These are phyloP conservation scores for Cyberlindnera veronae DNA, from an alignment of 805 yeast genomes.

Conservation along the genomic window DNA sequence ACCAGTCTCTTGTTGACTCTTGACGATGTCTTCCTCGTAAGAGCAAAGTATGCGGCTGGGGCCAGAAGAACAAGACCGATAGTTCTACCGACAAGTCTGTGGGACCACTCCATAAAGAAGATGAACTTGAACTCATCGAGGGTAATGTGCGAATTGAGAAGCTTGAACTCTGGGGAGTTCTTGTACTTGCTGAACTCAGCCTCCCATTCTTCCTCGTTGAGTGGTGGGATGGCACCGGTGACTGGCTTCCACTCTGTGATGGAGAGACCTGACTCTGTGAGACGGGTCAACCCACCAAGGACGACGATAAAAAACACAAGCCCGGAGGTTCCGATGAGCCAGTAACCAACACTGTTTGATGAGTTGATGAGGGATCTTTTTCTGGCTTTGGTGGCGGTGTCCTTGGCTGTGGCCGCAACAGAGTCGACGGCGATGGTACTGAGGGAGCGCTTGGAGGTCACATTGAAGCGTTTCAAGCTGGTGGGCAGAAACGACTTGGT, in stretches of 20 bases:
- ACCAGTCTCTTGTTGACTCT: slow-evolving; percentile 65
- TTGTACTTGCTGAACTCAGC: slow-evolving; percentile 77
- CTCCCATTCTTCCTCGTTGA: slow-evolving; percentile 78
- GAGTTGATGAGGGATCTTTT: slow-evolving; percentile 22
- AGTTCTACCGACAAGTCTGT: slow-evolving; percentile 85
- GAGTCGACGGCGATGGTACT: slow-evolving; percentile 11
- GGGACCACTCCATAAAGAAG: slow-evolving; percentile 97
- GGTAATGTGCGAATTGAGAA: slow-evolving; percentile 82
- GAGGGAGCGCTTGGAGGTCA: slow-evolving; percentile 9
- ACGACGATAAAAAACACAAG: slow-evolving; percentile 93
- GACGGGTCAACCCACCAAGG: slow-evolving; percentile 92
- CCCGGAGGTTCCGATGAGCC: slow-evolving; percentile 85
- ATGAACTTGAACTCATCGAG: slow-evolving; percentile 93
- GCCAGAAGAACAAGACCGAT: slow-evolving; percentile 80
- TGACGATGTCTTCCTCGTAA: slow-evolving; percentile 58
- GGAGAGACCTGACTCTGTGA: slow-evolving; percentile 93
- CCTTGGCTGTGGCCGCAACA: slow-evolving; percentile 1
- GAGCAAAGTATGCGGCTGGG: slow-evolving; percentile 83
- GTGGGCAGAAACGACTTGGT: slow-evolving; percentile 5
- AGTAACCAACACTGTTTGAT: slow-evolving; percentile 68
- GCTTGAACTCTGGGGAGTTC: slow-evolving; percentile 86
- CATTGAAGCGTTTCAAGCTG: not conserved
- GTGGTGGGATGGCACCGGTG: slow-evolving; percentile 91
- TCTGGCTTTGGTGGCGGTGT: slow-evolving; percentile 7
- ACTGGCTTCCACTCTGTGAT: slow-evolving; percentile 99